phyloP scores from a whole-genome alignment of 352 stramenopile genomes.

The Elongisporangium prolatum region DNA sequence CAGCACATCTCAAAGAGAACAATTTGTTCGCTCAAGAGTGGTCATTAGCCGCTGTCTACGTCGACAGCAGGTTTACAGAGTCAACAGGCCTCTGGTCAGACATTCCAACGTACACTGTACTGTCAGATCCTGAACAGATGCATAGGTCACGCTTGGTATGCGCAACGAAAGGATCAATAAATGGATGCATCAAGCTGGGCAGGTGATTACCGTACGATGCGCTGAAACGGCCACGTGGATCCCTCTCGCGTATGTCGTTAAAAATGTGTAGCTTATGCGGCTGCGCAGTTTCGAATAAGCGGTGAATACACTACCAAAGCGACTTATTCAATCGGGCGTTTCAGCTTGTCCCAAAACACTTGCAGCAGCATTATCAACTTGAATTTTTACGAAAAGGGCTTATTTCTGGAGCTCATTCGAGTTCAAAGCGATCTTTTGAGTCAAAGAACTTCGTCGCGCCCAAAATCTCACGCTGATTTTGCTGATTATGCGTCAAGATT shows the following conservation, averaged over 20 bases:
- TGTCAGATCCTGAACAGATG: not conserved
- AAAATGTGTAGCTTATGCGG: not conserved
- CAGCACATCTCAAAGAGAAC: not conserved
- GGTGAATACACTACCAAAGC: not conserved
- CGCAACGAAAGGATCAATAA: not conserved
- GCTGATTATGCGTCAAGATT: not conserved
- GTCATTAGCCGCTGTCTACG: not conserved
- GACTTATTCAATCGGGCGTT: not conserved
- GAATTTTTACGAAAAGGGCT: too few relatives aligned
- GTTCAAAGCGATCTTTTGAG: not conserved
- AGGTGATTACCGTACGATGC: not conserved
- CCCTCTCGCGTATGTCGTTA: not conserved
- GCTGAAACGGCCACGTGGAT: not conserved
- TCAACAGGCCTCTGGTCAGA: not conserved
- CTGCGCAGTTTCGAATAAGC: not conserved
- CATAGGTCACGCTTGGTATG: not conserved
- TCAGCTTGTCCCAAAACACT: not conserved
- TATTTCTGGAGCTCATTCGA: not conserved
- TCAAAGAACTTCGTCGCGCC: not conserved
- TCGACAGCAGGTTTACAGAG: not conserved
- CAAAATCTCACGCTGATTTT: not conserved
- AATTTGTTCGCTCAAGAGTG: not conserved
- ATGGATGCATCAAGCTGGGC: not conserved
- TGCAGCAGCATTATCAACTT: not conserved
- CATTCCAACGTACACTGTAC: not conserved